These are phyloP conservation scores for Beauveria varroae DNA, from an alignment of 2,329 filamentous ascomycete genomes.

Conservation along the genomic window DNA sequence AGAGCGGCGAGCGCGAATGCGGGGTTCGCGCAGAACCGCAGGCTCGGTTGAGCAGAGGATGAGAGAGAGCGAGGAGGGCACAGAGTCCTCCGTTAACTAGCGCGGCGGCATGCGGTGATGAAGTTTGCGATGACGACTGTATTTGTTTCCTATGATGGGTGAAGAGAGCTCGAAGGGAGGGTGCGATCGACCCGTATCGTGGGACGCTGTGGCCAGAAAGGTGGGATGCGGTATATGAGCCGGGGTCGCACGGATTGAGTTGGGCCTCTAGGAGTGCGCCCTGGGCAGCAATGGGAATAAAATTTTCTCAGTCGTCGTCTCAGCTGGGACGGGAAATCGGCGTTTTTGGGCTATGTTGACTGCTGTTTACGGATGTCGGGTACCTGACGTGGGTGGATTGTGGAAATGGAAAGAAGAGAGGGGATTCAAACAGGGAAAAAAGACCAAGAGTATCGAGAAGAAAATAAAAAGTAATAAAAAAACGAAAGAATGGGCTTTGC, in stretches of 20 bases:
- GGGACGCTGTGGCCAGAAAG: neutral
- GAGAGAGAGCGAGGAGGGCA: constrained; percentile 9
- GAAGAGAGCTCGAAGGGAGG: neutral
- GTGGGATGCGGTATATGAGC: neutral
- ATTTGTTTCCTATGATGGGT: neutral
- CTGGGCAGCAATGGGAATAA: neutral
- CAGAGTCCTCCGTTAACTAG: constrained; percentile 8
- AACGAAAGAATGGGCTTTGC: neutral
- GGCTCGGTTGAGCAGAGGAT: neutral
- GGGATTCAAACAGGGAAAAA: neutral
- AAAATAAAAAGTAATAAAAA: neutral
- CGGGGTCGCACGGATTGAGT: neutral
- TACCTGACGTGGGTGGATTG: neutral
- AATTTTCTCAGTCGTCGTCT: neutral
- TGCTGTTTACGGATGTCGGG: neutral
- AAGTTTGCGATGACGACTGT: neutral
- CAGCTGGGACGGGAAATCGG: neutral
- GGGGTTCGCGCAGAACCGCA: neutral
- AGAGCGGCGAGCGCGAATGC: neutral
- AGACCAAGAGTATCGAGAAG: neutral
- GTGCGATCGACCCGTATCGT: neutral
- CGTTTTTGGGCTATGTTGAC: neutral
- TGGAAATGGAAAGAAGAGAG: neutral
- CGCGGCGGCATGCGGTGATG: constrained; percentile 8
- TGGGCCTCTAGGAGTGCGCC: neutral